Conservation (phyloP, 805 yeast species). For the Wickerhamiella domercqiae region DNA sequence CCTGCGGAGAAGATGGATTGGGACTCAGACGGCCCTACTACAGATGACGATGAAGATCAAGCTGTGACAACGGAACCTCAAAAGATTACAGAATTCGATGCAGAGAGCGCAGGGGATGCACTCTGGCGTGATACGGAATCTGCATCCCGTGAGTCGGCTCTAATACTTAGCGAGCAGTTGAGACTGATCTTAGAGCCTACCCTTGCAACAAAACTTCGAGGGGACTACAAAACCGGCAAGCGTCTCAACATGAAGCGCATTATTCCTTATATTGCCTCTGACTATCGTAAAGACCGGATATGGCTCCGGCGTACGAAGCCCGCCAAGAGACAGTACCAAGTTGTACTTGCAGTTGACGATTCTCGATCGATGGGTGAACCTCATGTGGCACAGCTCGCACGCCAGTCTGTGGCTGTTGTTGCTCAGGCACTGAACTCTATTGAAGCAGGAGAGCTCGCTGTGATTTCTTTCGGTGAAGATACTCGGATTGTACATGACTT, state of each 20-base stretch:
- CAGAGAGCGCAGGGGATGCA: conserved; percentile 44
- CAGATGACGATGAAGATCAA: background rate
- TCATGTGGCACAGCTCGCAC: conserved; percentile 76
- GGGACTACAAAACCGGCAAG: conserved; percentile 96
- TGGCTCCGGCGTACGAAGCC: conserved; percentile 98
- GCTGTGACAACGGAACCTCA: background rate
- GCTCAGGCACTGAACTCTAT: conserved; percentile 85
- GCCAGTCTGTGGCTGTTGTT: conserved; percentile 85
- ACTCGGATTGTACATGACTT: conserved; percentile 80
- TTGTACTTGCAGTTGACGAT: conserved; percentile 94
- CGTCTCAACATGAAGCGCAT: conserved; percentile 93
- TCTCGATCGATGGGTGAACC: conserved; percentile 96
- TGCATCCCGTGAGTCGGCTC: conserved; percentile 75
- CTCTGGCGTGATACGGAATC: conserved; percentile 74
- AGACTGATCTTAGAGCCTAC: conserved; percentile 92
- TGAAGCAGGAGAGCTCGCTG: conserved; percentile 84
- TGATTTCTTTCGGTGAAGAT: conserved; percentile 79
- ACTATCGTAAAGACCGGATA: conserved; percentile 91
- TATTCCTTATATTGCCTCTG: conserved; percentile 94
- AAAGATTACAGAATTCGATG: background rate
- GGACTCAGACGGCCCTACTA: background rate
- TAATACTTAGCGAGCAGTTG: conserved; percentile 81
- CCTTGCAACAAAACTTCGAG: conserved; percentile 80
- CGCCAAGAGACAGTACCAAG: conserved; percentile 90
- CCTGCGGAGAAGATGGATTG: too few species aligned